Evolutionary conservation across 495 filamentous ascomycete species (phyloP).

Genomic region (Penicillium manginii): DNA sequence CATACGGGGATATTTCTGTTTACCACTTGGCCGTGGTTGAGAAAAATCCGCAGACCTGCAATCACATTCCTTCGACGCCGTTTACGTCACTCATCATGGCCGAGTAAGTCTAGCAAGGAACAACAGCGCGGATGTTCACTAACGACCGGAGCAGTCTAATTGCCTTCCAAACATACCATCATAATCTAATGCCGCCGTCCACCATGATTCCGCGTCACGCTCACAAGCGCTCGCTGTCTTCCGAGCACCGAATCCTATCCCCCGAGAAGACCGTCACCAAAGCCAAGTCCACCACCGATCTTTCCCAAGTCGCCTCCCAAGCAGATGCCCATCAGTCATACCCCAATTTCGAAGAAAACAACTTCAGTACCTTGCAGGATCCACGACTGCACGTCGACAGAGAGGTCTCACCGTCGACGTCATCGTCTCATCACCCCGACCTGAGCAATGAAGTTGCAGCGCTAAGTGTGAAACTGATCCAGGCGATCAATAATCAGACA

Average conservation of each 20-base stretch:
- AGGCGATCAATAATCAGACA: conserved; percentile 97
- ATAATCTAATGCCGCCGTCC: conserved; percentile 43
- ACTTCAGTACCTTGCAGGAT: conserved; percentile 57
- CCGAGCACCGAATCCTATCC: conserved; percentile 43
- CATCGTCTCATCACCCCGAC: conserved; percentile 68
- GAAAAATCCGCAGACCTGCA: conserved; percentile 1
- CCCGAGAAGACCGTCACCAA: conserved; percentile 47
- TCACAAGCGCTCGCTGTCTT: conserved; percentile 49
- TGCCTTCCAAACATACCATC: conserved; percentile 49
- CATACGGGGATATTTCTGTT: background rate
- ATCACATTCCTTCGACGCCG: conserved; percentile 28
- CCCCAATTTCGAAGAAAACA: conserved; percentile 34
- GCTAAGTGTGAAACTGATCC: conserved; percentile 92
- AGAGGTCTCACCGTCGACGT: conserved; percentile 43
- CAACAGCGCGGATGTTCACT: conserved; percentile 6
- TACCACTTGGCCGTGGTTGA: conserved; percentile 2
- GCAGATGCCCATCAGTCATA: conserved; percentile 2
- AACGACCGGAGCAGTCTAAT: conserved; percentile 39
- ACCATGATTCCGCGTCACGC: conserved; percentile 49
- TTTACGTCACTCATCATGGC: conserved; percentile 46
- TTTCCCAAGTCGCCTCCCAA: conserved; percentile 32
- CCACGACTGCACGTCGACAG: conserved; percentile 43
- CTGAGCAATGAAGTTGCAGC: conserved; percentile 86
- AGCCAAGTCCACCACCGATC: conserved; percentile 49
- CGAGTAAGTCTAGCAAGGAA: conserved; percentile 40